Percentiles rank a stretch among this genome's conserved stretches.
These are phyloP conservation scores for Epicoccum nigrum DNA, from an alignment of 2,329 filamentous ascomycete species.

Conservation along the genomic window DNA sequence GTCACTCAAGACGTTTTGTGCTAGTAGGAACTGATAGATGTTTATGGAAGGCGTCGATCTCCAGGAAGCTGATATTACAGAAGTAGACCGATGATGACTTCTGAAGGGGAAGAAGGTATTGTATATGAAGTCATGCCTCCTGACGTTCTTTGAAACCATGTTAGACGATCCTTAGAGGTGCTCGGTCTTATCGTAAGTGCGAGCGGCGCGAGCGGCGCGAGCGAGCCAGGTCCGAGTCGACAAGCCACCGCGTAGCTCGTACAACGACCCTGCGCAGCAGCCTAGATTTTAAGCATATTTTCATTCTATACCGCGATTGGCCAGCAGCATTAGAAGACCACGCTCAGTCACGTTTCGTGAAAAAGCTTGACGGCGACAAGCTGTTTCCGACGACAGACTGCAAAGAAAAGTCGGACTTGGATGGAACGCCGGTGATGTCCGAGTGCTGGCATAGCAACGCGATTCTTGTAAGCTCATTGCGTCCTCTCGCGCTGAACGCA, in stretches of 20 bases:
- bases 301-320: background rate
- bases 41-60: too few relatives aligned
- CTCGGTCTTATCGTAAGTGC: slow-evolving; percentile 12
- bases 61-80: too few relatives aligned
- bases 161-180: slow-evolving; percentile 7
- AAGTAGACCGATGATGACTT: background rate
- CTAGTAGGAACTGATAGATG: too few relatives aligned
- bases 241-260: slow-evolving; percentile 1
- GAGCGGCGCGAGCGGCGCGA: background rate
- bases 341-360: too few relatives aligned
- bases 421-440: slow-evolving; percentile 14
- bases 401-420: slow-evolving; percentile 10
- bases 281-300: background rate
- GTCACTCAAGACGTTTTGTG: too few relatives aligned
- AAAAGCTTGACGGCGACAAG: slow-evolving; percentile 9
- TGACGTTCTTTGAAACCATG: slow-evolving; percentile 1
- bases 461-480: background rate
- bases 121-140: slow-evolving; percentile 4
- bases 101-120: background rate
- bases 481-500: too few relatives aligned
- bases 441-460: background rate
- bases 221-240: slow-evolving; percentile 5
- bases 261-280: slow-evolving; percentile 4
- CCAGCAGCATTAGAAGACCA: background rate
- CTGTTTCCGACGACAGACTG: background rate